Evolutionary conservation across 1,284 basidiomycete genomes (phyloP).

Genomic region (Cryptococcus hybrid): DNA sequence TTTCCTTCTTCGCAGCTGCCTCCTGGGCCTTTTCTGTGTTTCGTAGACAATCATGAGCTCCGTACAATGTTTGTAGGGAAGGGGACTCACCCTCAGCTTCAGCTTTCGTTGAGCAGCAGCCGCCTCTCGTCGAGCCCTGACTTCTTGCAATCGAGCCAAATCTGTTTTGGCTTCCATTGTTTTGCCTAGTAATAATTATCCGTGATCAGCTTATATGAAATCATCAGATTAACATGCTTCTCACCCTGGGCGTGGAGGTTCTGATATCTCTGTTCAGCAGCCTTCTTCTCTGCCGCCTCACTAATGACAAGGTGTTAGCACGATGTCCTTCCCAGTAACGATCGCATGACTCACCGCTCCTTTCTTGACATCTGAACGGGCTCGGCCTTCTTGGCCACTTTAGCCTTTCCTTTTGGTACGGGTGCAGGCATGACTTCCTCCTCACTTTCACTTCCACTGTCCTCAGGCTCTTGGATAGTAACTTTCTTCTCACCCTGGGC

Average conservation of each 20-base stretch:
- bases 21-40: conserved; percentile 40
- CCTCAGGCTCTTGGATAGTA: conserved; percentile 33
- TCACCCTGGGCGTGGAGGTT: conserved; percentile 65
- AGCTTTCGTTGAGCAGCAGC: conserved; percentile 78
- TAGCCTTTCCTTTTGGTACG: conserved; percentile 18
- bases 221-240: neutral
- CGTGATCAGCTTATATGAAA: neutral
- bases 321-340: neutral
- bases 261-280: conserved; percentile 72
- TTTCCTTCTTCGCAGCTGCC: conserved; percentile 46
- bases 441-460: conserved; percentile 55
- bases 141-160: conserved; percentile 79
- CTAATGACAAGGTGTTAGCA: conserved; percentile 50
- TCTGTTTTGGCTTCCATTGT: conserved; percentile 84
- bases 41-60: neutral
- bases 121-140: conserved; percentile 77
- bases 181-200: conserved; percentile 60
- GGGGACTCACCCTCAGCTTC: conserved; percentile 63
- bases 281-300: conserved; percentile 84
- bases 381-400: conserved; percentile 10
- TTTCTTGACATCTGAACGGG: conserved; percentile 60
- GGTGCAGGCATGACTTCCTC: conserved; percentile 26
- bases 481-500: conserved; percentile 52
- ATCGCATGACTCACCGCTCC: conserved; percentile 59
- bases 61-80: neutral